phyloP scores from a whole-genome alignment of 116 monocot genomes.

The Iris pallida region DNA sequence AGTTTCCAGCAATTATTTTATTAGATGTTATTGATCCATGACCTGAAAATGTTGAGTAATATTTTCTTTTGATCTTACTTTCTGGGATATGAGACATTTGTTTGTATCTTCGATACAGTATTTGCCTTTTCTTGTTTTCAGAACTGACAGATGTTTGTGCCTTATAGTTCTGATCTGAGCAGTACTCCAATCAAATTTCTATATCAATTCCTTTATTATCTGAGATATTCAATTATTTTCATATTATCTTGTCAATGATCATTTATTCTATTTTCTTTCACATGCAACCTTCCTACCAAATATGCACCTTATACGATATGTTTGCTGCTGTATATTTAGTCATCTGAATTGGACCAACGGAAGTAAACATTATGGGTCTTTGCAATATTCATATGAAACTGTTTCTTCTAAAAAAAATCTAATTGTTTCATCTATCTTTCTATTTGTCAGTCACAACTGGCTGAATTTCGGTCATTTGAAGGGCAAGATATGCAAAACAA shows the following conservation, averaged over 20 bases:
- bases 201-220: background rate
- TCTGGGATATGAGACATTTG: too few species aligned
- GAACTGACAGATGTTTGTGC: background rate
- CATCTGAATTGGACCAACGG: too few species aligned
- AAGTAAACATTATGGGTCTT: too few species aligned
- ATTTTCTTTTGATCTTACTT: too few species aligned
- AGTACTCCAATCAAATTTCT: too few species aligned
- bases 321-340: background rate
- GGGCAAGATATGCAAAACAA: conserved; percentile 86
- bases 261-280: background rate
- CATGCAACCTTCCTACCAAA: background rate
- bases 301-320: background rate
- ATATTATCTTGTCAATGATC: background rate
- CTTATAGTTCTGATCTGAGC: conserved; percentile 1
- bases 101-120: too few species aligned
- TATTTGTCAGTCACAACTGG: conserved; percentile 53
- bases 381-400: too few species aligned
- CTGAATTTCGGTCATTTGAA: conserved; percentile 79
- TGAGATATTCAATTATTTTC: background rate
- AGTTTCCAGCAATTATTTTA: background rate
- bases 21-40: background rate
- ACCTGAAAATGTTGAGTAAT: background rate
- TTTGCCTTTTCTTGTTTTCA: background rate
- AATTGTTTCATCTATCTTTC: background rate
- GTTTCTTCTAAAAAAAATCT: too few species aligned